A percentile compares a stretch with the other conserved stretches of the same genome.
phyloP scores from a whole-genome alignment of 768 basidiomycete species.

The Dictyophora rubrovolvata region DNA sequence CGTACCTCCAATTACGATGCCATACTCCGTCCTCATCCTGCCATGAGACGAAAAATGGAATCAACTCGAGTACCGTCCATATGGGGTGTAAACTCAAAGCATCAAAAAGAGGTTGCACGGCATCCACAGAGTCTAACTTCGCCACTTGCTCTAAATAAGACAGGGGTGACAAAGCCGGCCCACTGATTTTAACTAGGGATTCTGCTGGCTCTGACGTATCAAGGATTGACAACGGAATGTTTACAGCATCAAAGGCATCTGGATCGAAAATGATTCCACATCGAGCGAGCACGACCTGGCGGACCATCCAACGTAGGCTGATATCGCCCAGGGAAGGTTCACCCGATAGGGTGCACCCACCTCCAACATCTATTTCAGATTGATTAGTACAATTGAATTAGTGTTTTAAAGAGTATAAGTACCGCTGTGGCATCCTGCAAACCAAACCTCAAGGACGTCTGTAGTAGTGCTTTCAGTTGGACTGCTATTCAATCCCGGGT shows the following conservation, averaged over 20 bases:
- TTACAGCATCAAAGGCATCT: conserved; percentile 28
- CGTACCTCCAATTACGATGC: conserved; percentile 48
- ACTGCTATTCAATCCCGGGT: background rate
- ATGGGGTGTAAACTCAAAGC: conserved; percentile 28
- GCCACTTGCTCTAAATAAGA: background rate
- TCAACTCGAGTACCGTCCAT: conserved; percentile 70
- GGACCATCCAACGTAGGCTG: conserved; percentile 71
- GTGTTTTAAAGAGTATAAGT: no score
- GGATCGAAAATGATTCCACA: conserved; percentile 52
- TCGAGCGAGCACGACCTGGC: conserved; percentile 45
- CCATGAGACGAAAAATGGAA: conserved; percentile 44
- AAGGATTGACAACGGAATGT: conserved; percentile 28
- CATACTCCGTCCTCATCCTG: conserved; percentile 48
- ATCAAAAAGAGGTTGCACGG: conserved; percentile 47
- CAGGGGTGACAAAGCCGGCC: background rate
- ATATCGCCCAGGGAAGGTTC: conserved; percentile 45
- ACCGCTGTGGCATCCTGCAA: conserved; percentile 65
- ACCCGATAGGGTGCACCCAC: conserved; percentile 42
- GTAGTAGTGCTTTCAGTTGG: conserved; percentile 13
- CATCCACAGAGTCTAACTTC: conserved; percentile 23
- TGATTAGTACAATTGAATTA: no score
- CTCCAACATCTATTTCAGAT: conserved; percentile 62
- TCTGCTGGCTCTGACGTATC: background rate
- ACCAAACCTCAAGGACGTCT: conserved; percentile 75
- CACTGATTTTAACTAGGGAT: background rate